These are phyloP conservation scores for Pythium monospermum DNA, from an alignment of 352 stramenopile genomes.

Conservation along the genomic window DNA sequence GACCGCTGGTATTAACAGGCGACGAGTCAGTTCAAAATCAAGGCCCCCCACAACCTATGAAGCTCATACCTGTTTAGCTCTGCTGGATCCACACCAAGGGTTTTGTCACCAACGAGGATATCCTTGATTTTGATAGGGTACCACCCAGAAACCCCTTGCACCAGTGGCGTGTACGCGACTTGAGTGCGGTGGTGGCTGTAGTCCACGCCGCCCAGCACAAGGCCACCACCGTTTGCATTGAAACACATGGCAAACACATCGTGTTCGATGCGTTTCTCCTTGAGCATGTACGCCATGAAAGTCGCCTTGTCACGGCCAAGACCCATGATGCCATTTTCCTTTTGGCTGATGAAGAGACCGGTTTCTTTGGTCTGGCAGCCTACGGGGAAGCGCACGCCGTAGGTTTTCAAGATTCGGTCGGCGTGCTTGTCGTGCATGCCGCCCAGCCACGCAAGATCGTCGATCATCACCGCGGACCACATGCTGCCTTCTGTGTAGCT, in stretches of 20 bases:
- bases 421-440: slow-evolving; percentile 42
- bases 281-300: slow-evolving; percentile 68
- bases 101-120: slow-evolving; percentile 50
- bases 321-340: slow-evolving; percentile 89
- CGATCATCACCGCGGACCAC: slow-evolving; percentile 75
- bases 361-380: slow-evolving; percentile 83
- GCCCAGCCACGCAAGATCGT: slow-evolving; percentile 79
- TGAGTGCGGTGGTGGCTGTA: slow-evolving; percentile 60
- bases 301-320: slow-evolving; percentile 61
- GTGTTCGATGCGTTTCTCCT: slow-evolving; percentile 40
- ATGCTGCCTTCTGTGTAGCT: slow-evolving; percentile 87
- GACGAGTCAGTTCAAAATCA: too few relatives aligned
- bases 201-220: slow-evolving; percentile 80
- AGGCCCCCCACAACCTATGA: not conserved
- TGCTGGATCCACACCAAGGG: slow-evolving; percentile 33
- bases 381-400: slow-evolving; percentile 68
- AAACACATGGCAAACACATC: slow-evolving; percentile 86
- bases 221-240: slow-evolving; percentile 44
- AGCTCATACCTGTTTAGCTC: slow-evolving; percentile 44
- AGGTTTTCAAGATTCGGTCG: slow-evolving; percentile 49
- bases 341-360: slow-evolving; percentile 79
- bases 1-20: slow-evolving; percentile 26
- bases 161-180: slow-evolving; percentile 62
- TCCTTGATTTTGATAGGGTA: slow-evolving; percentile 85
- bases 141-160: slow-evolving; percentile 41